Conservation (phyloP, 495 filamentous ascomycete species). For the Bathelium albidoporum region DNA sequence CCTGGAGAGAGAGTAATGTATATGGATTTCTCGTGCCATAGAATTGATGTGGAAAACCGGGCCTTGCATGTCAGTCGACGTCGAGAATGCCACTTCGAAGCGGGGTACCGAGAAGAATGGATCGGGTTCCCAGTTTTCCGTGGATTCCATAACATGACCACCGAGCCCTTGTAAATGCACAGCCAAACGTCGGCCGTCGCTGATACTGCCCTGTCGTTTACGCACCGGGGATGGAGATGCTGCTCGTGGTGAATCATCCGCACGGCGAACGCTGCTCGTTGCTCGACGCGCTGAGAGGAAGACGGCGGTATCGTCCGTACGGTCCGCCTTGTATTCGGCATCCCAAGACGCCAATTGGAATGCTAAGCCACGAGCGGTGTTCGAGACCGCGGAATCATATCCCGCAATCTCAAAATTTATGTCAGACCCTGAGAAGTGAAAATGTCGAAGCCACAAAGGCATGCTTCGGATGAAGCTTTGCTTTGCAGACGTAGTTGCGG, state of each 20-base stretch:
- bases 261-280: constrained; percentile 36
- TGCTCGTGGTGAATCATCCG: not conserved
- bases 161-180: constrained; percentile 75
- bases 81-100: constrained; percentile 77
- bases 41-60: constrained; percentile 81
- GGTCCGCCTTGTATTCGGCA: constrained; percentile 80
- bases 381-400: constrained; percentile 68
- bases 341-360: constrained; percentile 85
- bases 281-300: constrained; percentile 44
- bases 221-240: constrained; percentile 47
- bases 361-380: constrained; percentile 66
- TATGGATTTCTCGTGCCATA: constrained; percentile 60
- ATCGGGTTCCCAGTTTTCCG: constrained; percentile 74
- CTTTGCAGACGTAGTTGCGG: constrained; percentile 36
- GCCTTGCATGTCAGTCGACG: constrained; percentile 73
- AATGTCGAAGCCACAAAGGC: constrained; percentile 74
- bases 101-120: constrained; percentile 77
- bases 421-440: constrained; percentile 76
- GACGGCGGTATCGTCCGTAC: constrained; percentile 46
- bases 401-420: constrained; percentile 87
- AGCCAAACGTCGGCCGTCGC: constrained; percentile 75
- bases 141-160: constrained; percentile 77
- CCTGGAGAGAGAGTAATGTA: constrained; percentile 88
- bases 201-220: constrained; percentile 39
- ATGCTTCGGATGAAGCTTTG: constrained; percentile 65